Base-by-base conservation (phyloP, 345 rosid genomes). In the Syzygium aqueum region DNA sequence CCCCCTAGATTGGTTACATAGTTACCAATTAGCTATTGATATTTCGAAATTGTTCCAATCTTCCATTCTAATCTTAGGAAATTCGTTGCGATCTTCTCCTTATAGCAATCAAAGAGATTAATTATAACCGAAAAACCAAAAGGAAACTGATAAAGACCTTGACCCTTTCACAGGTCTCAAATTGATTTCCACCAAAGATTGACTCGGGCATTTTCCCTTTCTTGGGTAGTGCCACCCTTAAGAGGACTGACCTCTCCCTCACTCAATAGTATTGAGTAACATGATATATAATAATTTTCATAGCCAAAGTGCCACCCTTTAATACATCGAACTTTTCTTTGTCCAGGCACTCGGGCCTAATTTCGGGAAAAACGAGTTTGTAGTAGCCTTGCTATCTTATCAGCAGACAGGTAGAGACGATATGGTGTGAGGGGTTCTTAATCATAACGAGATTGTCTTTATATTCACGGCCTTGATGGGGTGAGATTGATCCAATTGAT, bases 111-210 rank as follows among this genome's bases (percentile, higher is more conserved):
- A 57, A 57, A 57, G 1, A 57, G 25, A 57, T 57, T 57, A 23
- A n/a, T 97, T 6, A 96, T 97, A 2, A 95, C 96, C 51, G 96
- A 91, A 93, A 96, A 97, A 91, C 98, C 96, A 88, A 93, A 97
- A 57, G 98, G 95, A 87, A 96, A 94, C 91, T 51, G 95, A 56
- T 12, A 56, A 56, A 56, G n/a, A 23, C 61, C n/a, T 9, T 56
- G n/a, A 23, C 61, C n/a, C 61, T 9, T 56, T 56, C 25, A 10
- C n/a, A 56, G 61, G 65, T 1, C 30, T 59, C 65, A 59, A n/a
- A 5, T 59, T 27, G 65, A 59, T 4, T 59, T 27, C 11, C 65
- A 6, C 65, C 65, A 14, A 59, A 59, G 65, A n/a, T 59, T 15
- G 14, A 27, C 65, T 59, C 11, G 16, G 16, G 30, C 51, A 50